Conservation (phyloP, 2,329 filamentous ascomycete genomes). For the Amphichorda felina region DNA sequence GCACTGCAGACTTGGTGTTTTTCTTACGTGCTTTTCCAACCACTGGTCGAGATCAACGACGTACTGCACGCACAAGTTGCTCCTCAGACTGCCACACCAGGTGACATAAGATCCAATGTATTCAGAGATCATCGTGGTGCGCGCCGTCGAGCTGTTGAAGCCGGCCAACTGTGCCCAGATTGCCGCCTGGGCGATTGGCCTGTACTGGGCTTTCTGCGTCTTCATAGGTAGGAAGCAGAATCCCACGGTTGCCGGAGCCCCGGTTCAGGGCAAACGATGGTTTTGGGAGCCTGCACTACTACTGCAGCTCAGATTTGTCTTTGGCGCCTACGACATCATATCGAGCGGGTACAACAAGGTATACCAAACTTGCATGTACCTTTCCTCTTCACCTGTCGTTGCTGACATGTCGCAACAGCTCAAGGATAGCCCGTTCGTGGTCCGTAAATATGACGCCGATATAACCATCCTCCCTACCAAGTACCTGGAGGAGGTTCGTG, state of each 20-base stretch:
- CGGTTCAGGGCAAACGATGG: neutral
- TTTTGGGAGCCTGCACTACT: neutral
- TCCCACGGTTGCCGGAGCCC: neutral
- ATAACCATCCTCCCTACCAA: neutral
- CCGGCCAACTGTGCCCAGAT: too few species aligned
- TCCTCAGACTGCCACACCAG: too few species aligned
- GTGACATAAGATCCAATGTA: too few species aligned
- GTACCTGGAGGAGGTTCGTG: neutral
- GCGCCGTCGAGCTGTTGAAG: too few species aligned
- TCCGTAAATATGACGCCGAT: neutral
- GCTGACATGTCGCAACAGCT: neutral
- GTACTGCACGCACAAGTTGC: too few species aligned
- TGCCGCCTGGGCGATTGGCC: too few species aligned
- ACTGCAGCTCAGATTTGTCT: neutral
- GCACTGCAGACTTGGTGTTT: too few species aligned
- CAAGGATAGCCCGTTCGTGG: neutral
- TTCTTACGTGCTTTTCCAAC: too few species aligned
- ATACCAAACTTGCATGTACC: neutral
- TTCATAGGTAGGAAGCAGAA: too few species aligned
- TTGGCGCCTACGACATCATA: neutral
- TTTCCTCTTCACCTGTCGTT: neutral
- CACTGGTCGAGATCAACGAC: too few species aligned
- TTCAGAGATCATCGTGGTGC: too few species aligned
- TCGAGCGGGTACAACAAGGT: neutral
- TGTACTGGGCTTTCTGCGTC: too few species aligned